Evolutionary conservation across 2,329 filamentous ascomycete species (phyloP), one percentile per base, ranked within the genome.

Genomic region (Monosporascus sp.): DNA sequence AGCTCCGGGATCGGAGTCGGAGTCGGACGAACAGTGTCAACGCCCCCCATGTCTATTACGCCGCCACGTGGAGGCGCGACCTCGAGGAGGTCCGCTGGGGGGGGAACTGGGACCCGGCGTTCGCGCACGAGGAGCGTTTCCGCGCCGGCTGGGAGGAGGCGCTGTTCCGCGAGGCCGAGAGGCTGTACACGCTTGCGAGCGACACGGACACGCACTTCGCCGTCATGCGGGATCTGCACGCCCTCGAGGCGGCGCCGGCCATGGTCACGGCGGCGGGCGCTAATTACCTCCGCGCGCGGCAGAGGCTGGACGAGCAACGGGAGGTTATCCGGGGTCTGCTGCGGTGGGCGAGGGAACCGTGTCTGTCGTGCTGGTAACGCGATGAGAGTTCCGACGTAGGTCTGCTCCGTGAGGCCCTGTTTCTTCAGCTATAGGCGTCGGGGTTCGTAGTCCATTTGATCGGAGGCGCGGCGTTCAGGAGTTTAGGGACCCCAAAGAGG

Each of bases 141-240:
- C 31, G 52, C 1, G 9, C 20, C 0, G 14, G 3, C 0, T 62
- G 56, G 51, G 54, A 56, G 18, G 20, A 43, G 7, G 1, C 8
- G 1, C 50, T 49, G 6, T 57, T 54, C 41, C 5, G 1, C 1
- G 53, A 41, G 35, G 55, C 55, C 46, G 62, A 60, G 50, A 43
- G 22, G 20, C 41, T 61, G 6, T 57, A 59, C 46, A 47, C 9
- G 3, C 48, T 58, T 1, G 47, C 54, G 22, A 6, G 47, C 1
- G 58, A 64, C n/a, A 38, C 44, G 1, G n/a, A 22, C 3, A 57
- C 41, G 1, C 52, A 52, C 6, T 46, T 44, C 18, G 20, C 41
- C 1, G 49, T 52, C 8, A 45, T 53, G 27, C 6, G 43, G 5
- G 57, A 62, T 37, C 35, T 62, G 31, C 17, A 11, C 17, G 2